Percentiles rank a stretch among this genome's conserved stretches.
phyloP scores from a whole-genome alignment of 2,329 filamentous ascomycete species.

The Didymella arachidicola region DNA sequence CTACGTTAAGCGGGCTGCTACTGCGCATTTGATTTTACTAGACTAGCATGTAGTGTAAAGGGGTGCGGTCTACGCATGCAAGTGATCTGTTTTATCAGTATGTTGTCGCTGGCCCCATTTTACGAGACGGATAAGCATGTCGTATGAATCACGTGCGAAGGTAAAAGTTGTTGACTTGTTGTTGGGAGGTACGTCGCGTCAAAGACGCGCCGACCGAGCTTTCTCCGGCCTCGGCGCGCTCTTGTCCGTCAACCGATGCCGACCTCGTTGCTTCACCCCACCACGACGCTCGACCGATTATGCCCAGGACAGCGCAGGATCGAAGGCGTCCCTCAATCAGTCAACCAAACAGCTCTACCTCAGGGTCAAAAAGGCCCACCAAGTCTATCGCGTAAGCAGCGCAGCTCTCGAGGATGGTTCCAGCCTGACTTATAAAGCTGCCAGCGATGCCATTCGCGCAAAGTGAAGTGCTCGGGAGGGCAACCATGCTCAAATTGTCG shows the following conservation, averaged over 20 bases:
- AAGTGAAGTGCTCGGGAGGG: slow-evolving; percentile 48
- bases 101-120: not conserved
- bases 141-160: not conserved
- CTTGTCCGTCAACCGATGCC: not conserved
- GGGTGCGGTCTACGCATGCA: not conserved
- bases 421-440: slow-evolving; percentile 24
- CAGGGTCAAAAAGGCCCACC: not conserved
- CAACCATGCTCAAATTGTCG: slow-evolving; percentile 44
- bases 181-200: not conserved
- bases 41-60: not conserved
- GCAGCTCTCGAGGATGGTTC: not conserved
- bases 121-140: not conserved
- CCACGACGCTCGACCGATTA: not conserved
- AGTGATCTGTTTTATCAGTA: not conserved
- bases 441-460: slow-evolving; percentile 39
- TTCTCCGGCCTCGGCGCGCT: not conserved
- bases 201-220: slow-evolving; percentile 5
- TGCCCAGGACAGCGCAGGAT: not conserved
- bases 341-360: not conserved
- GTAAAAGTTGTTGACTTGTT: not conserved
- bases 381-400: slow-evolving; percentile 20
- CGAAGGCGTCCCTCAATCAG: not conserved
- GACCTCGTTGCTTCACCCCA: not conserved
- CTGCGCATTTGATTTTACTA: not conserved
- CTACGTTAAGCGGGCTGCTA: not conserved